Conservation (phyloP, 495 filamentous ascomycete species). For the Xylaria flabelliformis region DNA sequence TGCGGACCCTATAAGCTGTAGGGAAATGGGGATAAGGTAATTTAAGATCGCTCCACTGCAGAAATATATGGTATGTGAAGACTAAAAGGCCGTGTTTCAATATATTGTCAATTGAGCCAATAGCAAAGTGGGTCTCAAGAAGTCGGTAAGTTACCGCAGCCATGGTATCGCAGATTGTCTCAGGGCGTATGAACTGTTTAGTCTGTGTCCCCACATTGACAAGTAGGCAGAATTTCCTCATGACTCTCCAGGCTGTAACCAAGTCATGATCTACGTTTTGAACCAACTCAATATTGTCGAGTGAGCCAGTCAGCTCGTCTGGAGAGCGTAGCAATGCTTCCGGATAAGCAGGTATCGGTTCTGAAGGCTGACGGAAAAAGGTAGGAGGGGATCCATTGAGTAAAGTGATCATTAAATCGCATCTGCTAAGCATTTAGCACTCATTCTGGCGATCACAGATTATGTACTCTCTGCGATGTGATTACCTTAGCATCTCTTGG, state of each 20-base stretch:
- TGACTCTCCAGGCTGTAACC: neutral
- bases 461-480: neutral
- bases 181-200: slow-evolving; percentile 1
- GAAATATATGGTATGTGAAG: neutral
- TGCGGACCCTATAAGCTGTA: neutral
- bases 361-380: neutral
- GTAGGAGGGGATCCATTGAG: neutral
- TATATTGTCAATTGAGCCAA: neutral
- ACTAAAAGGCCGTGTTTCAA: neutral
- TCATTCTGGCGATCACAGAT: neutral
- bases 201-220: slow-evolving; percentile 21
- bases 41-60: neutral
- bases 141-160: slow-evolving; percentile 23
- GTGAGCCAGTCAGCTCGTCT: neutral
- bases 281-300: neutral
- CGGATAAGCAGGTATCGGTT: neutral
- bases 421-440: neutral
- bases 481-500: neutral
- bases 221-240: slow-evolving; percentile 17
- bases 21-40: neutral
- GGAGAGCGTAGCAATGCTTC: neutral
- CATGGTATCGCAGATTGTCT: slow-evolving; percentile 31
- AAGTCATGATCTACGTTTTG: neutral
- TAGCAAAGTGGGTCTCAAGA: neutral
- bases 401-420: neutral